Evolutionary conservation across 2,329 filamentous ascomycete genomes (phyloP), one percentile per base, ranked within the genome.

Genomic region (Ophiostoma sp.): DNA sequence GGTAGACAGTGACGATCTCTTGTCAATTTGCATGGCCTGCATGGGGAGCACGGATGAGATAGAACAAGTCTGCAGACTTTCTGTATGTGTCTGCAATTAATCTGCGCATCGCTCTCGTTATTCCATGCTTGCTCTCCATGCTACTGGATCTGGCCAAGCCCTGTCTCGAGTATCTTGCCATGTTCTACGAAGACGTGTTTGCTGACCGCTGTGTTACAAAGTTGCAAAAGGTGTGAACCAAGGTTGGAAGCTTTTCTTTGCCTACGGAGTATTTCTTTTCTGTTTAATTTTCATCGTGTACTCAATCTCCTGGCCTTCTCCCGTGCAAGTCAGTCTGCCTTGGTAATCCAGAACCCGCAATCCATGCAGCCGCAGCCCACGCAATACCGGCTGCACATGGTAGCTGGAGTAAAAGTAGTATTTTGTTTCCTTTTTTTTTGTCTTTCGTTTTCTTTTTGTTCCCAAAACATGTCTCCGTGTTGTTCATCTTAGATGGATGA

Each of bases 181-280:
- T 22, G 57, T 36, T 36, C 17, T n/a, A n/a, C 36, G n/a, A 45
- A n/a, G 28, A 33, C 59, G 28, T 17, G n/a, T 3, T 3, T 68
- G 64, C 25, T 50, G 64, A 68, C 64, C 8, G 42, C 42, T 50
- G 64, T 50, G 42, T 68, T 25, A 50, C 42, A 50, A 50, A 19
- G 17, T 63, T 25, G 22, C 31, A 42, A 42, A 22, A n/a, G 42
- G 39, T 39, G 33, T 19, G 31, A 9, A 25, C 59, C 33, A 42
- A 19, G 19, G 5, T 4, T 19, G 48, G 19, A n/a, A 50, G 15
- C 19, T 17, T 19, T 59, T 33, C 25, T 59, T 15, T 33, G 15
- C 25, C 55, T 59, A 12, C 12, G 28, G 1, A 39, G 7, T 36
- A 22, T n/a, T 39, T 63, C n/a, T 52, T 33, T 52, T 31, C 33